Percentiles rank a stretch among this genome's conserved stretches.
Evolutionary conservation across 106 monocot species (phyloP).

Genomic region (Dactylorhiza incarnata): DNA sequence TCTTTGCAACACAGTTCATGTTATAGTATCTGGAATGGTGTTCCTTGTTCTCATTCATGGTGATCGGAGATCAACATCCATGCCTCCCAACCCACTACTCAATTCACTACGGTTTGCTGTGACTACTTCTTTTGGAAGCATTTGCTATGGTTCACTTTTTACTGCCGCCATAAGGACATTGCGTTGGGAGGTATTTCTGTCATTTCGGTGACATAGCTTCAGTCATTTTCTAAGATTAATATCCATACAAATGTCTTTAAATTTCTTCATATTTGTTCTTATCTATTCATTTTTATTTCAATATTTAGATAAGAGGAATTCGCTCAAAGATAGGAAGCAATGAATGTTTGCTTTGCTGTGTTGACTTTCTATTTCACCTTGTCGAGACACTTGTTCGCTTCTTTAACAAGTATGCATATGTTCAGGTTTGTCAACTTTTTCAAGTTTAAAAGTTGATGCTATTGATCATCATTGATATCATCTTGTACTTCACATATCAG

Average conservation of each 20-base stretch:
- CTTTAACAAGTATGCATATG: slow-evolving; percentile 99
- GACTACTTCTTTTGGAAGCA: slow-evolving; percentile 95
- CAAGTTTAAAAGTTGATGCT: neutral
- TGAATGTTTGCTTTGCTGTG: slow-evolving; percentile 94
- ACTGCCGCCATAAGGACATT: slow-evolving; percentile 94
- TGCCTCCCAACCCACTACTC: slow-evolving; percentile 65
- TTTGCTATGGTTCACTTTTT: slow-evolving; percentile 99
- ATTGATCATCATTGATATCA: neutral
- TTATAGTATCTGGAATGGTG: slow-evolving; percentile 94
- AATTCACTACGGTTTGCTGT: slow-evolving; percentile 71
- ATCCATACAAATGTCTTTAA: neutral
- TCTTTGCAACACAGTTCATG: slow-evolving; percentile 90
- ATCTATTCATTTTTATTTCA: slow-evolving; percentile 4
- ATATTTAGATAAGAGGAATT: slow-evolving; percentile 75
- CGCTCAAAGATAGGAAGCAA: slow-evolving; percentile 93
- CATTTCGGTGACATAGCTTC: neutral
- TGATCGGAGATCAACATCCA: slow-evolving; percentile 43
- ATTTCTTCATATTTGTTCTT: neutral
- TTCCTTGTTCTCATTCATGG: slow-evolving; percentile 92
- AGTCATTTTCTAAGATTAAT: neutral
- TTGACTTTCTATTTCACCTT: slow-evolving; percentile 95
- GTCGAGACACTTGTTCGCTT: slow-evolving; percentile 97
- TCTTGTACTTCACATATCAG: neutral
- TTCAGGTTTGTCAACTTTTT: slow-evolving; percentile 53
- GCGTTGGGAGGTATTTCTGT: slow-evolving; percentile 75